phyloP scores from a whole-genome alignment of 1,284 basidiomycete genomes.

The Lignosus rhinocerotis region DNA sequence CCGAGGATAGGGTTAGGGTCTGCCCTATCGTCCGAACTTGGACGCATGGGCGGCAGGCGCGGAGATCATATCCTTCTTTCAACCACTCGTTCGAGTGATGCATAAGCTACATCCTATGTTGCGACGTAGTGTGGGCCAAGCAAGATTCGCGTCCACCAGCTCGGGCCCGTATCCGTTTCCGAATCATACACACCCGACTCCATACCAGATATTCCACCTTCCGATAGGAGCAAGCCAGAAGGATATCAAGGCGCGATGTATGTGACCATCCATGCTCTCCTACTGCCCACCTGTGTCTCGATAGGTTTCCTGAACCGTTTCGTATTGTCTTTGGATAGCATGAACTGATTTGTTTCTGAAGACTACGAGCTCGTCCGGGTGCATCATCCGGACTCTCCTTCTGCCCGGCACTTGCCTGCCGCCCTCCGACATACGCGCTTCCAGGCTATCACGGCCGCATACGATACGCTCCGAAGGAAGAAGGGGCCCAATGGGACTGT shows the following conservation, averaged over 20 bases:
- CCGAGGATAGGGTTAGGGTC: no score
- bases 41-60: no score
- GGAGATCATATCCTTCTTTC: not conserved
- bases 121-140: not conserved
- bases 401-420: slow-evolving; percentile 34
- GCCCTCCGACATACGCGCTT: slow-evolving; percentile 46
- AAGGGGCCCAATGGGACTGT: slow-evolving; percentile 7
- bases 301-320: not conserved
- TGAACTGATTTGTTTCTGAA: slow-evolving; percentile 23
- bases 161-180: slow-evolving; percentile 40
- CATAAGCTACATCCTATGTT: not conserved
- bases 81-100: not conserved
- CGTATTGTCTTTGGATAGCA: not conserved
- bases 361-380: slow-evolving; percentile 57
- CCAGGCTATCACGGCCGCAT: slow-evolving; percentile 50
- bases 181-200: slow-evolving; percentile 41
- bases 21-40: no score
- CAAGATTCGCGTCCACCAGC: slow-evolving; percentile 27
- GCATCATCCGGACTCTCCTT: slow-evolving; percentile 50
- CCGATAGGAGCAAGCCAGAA: slow-evolving; percentile 41
- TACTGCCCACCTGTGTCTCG: not conserved
- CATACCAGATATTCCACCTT: slow-evolving; percentile 57
- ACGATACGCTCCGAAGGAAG: slow-evolving; percentile 41
- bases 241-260: slow-evolving; percentile 54
- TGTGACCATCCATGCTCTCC: slow-evolving; percentile 21